Conservation (phyloP, 2,329 filamentous ascomycete genomes). For the Coniochaeta hoffmannii region DNA sequence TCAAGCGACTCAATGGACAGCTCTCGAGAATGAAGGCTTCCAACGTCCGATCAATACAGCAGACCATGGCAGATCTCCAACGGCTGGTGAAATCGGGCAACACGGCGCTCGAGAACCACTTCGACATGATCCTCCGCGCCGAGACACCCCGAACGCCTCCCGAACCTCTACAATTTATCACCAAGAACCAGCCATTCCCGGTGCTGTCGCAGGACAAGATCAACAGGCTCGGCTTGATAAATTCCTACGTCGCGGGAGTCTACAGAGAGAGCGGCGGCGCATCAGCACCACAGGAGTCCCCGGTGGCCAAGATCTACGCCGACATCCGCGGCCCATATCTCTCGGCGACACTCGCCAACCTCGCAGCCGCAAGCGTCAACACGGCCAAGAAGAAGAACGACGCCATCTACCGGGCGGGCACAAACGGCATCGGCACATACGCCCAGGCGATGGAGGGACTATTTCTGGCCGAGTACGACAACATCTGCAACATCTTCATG, state of each 20-base stretch:
- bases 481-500: slow-evolving; percentile 78
- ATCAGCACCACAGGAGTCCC: slow-evolving; percentile 48
- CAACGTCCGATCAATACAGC: slow-evolving; percentile 88
- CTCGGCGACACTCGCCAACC: slow-evolving; percentile 71
- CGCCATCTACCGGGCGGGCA: slow-evolving; percentile 78
- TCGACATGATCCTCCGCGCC: slow-evolving; percentile 65
- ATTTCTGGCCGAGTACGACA: slow-evolving; percentile 83
- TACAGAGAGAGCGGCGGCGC: slow-evolving; percentile 38
- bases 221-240: slow-evolving; percentile 70
- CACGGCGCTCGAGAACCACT: slow-evolving; percentile 75
- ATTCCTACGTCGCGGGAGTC: slow-evolving; percentile 63
- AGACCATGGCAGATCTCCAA: slow-evolving; percentile 74
- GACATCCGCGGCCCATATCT: slow-evolving; percentile 84
- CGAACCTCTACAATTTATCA: slow-evolving; percentile 87
- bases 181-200: slow-evolving; percentile 82
- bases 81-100: slow-evolving; percentile 72
- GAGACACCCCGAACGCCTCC: slow-evolving; percentile 74
- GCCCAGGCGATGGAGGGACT: slow-evolving; percentile 81
- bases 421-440: slow-evolving; percentile 87
- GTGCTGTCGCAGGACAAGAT: slow-evolving; percentile 69
- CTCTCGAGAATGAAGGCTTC: slow-evolving; percentile 76
- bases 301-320: slow-evolving; percentile 75
- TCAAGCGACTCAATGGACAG: slow-evolving; percentile 84
- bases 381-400: slow-evolving; percentile 76
- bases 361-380: slow-evolving; percentile 80